Conservation (phyloP, 2,329 filamentous ascomycete genomes). For the Pseudohalonectria lignicola region DNA sequence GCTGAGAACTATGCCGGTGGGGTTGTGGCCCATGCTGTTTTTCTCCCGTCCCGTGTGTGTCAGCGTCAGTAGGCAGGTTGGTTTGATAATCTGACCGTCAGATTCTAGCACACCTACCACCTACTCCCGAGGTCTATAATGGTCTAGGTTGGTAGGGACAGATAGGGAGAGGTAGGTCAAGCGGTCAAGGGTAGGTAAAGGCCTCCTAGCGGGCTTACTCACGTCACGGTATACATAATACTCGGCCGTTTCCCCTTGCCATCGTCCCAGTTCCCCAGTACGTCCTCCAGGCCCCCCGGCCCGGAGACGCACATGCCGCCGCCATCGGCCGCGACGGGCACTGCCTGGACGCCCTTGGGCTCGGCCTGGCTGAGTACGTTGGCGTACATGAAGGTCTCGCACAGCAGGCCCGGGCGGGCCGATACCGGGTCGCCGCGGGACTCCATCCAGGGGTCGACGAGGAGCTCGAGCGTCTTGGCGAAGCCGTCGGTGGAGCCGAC, state of each 20-base stretch:
- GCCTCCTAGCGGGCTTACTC: no score
- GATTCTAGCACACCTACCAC: no score
- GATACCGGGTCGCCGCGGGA: constrained; percentile 49
- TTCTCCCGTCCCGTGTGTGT: no score
- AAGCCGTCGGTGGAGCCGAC: constrained; percentile 82
- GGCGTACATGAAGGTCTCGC: constrained; percentile 73
- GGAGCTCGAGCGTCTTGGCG: constrained; percentile 62
- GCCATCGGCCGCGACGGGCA: constrained; percentile 64
- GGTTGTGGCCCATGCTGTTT: constrained; percentile 77
- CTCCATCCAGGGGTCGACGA: constrained; percentile 66
- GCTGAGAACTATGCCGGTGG: constrained; percentile 66
- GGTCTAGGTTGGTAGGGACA: no score
- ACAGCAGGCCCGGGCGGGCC: constrained; percentile 66
- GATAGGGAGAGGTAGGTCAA: constrained; percentile 3
- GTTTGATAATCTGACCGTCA: no score
- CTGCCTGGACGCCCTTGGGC: constrained; percentile 62
- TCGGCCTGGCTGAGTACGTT: constrained; percentile 57
- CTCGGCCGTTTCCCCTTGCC: constrained; percentile 65
- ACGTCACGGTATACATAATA: constrained; percentile 84
- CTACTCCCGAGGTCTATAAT: no score
- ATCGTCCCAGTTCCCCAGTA: constrained; percentile 74
- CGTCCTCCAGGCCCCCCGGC: constrained; percentile 62
- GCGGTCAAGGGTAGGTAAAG: neutral
- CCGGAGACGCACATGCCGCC: constrained; percentile 71
- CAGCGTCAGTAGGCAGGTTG: no score